These are phyloP conservation scores for Aureobasidium sp. DNA, from an alignment of 2,329 filamentous ascomycete species.

Conservation along the genomic window DNA sequence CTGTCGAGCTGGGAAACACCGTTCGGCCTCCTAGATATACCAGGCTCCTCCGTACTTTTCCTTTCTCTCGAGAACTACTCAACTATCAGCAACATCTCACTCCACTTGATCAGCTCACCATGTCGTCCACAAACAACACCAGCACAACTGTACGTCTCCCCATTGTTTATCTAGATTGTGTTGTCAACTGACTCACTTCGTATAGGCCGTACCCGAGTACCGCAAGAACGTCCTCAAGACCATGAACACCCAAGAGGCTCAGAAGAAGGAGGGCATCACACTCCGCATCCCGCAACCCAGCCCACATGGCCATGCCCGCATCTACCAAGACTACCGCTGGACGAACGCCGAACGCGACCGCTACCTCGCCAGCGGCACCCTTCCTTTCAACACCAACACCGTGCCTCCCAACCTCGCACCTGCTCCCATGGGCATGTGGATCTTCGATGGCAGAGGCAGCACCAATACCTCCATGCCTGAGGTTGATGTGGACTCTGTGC, in stretches of 20 bases:
- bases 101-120: background rate
- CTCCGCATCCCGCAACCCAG: background rate
- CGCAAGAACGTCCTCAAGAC: background rate
- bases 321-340: background rate
- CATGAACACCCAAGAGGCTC: background rate
- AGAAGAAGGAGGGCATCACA: background rate
- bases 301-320: background rate
- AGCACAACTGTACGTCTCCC: background rate
- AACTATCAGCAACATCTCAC: background rate
- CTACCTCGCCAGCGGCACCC: background rate
- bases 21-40: background rate
- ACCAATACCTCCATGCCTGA: background rate
- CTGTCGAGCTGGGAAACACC: background rate
- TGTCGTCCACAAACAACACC: background rate
- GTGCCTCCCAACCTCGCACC: background rate
- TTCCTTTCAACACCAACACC: background rate
- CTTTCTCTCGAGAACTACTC: background rate
- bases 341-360: background rate
- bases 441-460: background rate
- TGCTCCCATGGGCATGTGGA: background rate
- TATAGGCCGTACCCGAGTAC: background rate
- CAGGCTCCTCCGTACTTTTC: background rate
- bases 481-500: background rate
- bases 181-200: background rate
- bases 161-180: background rate